Base-by-base conservation (phyloP, 23 red algal species). In the Gracilaria domingensis region DNA sequence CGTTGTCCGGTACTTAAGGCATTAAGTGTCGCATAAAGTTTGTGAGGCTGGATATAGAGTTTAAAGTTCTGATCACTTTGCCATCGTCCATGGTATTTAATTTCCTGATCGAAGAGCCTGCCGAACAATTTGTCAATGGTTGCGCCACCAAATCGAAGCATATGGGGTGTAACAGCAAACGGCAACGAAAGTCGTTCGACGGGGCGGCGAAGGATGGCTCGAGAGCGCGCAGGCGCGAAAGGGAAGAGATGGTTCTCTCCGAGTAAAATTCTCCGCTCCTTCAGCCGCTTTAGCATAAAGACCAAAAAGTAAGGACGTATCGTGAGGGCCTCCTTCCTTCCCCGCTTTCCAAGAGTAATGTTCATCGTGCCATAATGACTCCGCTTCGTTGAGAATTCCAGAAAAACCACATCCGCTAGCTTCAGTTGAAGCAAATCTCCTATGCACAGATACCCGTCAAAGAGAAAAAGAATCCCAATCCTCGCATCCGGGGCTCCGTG, bases 131-230 rank as follows among this genome's bases (percentile, higher is more conserved):
- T n/a, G n/a, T n/a, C n/a, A 2, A 26, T 73, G 67, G 24, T 73
- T 3, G 67, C 67, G 14, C 28, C 67, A 21, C 67, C 67, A 35
- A 33, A 73, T 2, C 67, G 18, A 13, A 73, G 67, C 67, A 73
- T 73, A 26, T 73, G 67, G 18, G 67, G 67, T n/a, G 67, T 73
- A 21, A 73, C 28, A 3, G 36, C 36, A 35, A 73, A 73, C 35
- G 28, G 18, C 14, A 33, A 5, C 67, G 13, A 16, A 34, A 73
- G 24, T 3, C n/a, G 7, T 44, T 47, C 40, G 3, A 47, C 35
- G 17, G 67, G 4, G 12, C 36, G 12, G 12, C 12, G 67, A 21
- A 73, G 6, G 2, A 16, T 20, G 6, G 67, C 67, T 26, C 67
- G 67, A 47, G 35, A 47, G 3, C 67, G 67, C 11, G 67, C 67